These are phyloP conservation scores for Hysterium pulicare DNA, from an alignment of 2,329 filamentous ascomycete species.

Conservation along the genomic window DNA sequence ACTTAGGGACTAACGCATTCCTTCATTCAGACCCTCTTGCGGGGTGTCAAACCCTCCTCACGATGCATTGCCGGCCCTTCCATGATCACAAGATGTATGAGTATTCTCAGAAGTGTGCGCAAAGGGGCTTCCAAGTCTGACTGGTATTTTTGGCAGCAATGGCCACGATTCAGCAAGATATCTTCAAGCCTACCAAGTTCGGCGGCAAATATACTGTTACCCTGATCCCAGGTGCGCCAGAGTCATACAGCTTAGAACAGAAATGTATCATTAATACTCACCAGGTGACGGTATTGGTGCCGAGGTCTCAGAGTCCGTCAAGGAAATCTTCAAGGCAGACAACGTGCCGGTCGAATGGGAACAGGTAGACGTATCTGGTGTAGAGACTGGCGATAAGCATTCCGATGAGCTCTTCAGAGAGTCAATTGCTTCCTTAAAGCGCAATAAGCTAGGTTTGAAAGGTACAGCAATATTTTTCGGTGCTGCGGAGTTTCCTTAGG, in stretches of 20 bases:
- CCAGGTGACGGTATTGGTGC: conserved; percentile 90
- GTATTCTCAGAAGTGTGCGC: conserved; percentile 2
- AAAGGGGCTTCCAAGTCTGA: not conserved
- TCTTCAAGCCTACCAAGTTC: conserved; percentile 99
- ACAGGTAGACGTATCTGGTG: conserved; percentile 91
- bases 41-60: conserved; percentile 48
- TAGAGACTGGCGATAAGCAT: conserved; percentile 79
- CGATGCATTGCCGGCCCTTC: conserved; percentile 48
- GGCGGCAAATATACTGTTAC: conserved; percentile 99
- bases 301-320: conserved; percentile 96
- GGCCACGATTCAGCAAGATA: conserved; percentile 79
- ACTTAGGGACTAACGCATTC: conserved; percentile 21
- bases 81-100: conserved; percentile 55
- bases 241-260: conserved; percentile 7
- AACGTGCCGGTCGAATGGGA: conserved; percentile 99
- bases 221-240: conserved; percentile 77
- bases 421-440: conserved; percentile 89
- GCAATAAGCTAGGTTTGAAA: conserved; percentile 99
- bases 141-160: conserved; percentile 20
- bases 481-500: not conserved
- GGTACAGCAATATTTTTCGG: conserved; percentile 45
- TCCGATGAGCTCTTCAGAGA: conserved; percentile 95
- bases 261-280: conserved; percentile 17
- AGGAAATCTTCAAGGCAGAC: conserved; percentile 99
- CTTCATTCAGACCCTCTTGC: conserved; percentile 52